phyloP scores from a whole-genome alignment of 1,284 basidiomycete species.

The Trametes sp. region DNA sequence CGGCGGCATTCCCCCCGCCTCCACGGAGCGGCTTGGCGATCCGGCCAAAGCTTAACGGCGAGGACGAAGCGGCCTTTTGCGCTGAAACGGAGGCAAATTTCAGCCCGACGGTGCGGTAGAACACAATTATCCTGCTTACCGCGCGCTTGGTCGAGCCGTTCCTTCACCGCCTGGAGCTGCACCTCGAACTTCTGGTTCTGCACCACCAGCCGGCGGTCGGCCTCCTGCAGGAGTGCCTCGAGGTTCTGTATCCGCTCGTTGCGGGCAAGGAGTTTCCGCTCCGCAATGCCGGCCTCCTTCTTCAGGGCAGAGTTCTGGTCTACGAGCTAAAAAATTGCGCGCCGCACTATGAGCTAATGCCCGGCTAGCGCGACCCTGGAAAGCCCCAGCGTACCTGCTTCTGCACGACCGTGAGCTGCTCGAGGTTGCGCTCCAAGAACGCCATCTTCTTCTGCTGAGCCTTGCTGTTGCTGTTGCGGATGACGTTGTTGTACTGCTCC shows the following conservation, averaged over 20 bases:
- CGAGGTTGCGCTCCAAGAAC: conserved; percentile 96
- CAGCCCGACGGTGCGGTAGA: conserved; percentile 26
- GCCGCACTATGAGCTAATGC: conserved; percentile 24
- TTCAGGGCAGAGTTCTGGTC: conserved; percentile 98
- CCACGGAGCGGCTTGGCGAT: conserved; percentile 97
- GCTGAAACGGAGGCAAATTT: conserved; percentile 52
- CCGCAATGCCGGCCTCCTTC: conserved; percentile 97
- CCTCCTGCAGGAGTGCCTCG: conserved; percentile 91
- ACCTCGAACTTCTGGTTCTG: conserved; percentile 97
- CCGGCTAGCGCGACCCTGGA: conserved; percentile 10
- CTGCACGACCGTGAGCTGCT: conserved; percentile 95
- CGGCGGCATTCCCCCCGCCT: conserved; percentile 72
- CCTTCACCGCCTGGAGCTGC: conserved; percentile 90
- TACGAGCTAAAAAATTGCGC: conserved; percentile 72
- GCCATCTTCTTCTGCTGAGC: conserved; percentile 99
- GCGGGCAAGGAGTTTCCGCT: conserved; percentile 93
- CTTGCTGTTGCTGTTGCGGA: conserved; percentile 97
- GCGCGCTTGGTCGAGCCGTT: conserved; percentile 90
- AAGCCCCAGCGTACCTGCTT: conserved; percentile 75
- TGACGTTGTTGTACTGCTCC: conserved; percentile 99
- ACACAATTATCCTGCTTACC: conserved; percentile 59
- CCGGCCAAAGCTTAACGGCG: conserved; percentile 85
- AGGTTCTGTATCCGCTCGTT: conserved; percentile 98
- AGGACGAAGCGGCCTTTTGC: conserved; percentile 75
- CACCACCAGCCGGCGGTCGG: conserved; percentile 88